phyloP scores from a whole-genome alignment of 257 asterid species.

The Nicotiana sylvestris region DNA sequence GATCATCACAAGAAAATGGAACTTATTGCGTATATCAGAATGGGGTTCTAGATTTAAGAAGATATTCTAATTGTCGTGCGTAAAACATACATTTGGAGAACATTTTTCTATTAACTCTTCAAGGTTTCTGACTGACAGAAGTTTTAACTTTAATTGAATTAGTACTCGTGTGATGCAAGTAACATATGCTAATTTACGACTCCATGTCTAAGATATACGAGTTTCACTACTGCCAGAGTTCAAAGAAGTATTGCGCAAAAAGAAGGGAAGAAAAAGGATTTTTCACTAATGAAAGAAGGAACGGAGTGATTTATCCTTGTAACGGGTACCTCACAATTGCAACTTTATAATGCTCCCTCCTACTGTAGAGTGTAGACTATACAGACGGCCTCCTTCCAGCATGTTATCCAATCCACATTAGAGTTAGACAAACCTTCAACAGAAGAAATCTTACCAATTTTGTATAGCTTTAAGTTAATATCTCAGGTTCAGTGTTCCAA shows the following conservation, averaged over 20 bases:
- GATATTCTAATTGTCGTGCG: too few species aligned
- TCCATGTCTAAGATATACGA: neutral
- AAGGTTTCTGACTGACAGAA: too few species aligned
- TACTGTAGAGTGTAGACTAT: neutral
- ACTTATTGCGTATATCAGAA: neutral
- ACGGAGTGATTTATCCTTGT: neutral
- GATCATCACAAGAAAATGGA: neutral
- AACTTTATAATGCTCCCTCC: neutral
- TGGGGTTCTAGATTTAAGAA: too few species aligned
- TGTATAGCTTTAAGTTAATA: neutral
- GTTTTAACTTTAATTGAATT: too few species aligned
- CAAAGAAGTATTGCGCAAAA: neutral
- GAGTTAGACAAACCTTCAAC: neutral
- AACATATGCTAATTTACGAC: neutral
- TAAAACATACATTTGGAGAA: too few species aligned
- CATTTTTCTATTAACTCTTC: too few species aligned
- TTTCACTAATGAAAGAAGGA: neutral
- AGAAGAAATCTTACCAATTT: neutral
- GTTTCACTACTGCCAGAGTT: neutral
- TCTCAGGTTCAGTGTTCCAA: neutral
- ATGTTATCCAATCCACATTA: neutral
- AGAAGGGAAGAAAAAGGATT: neutral
- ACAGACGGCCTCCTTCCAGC: neutral
- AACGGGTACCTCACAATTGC: neutral
- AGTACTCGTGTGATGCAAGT: too few species aligned